A percentile compares a stretch with the other conserved stretches of the same genome.
phyloP scores from a whole-genome alignment of 257 asterid genomes.

The Petunia axillaris region DNA sequence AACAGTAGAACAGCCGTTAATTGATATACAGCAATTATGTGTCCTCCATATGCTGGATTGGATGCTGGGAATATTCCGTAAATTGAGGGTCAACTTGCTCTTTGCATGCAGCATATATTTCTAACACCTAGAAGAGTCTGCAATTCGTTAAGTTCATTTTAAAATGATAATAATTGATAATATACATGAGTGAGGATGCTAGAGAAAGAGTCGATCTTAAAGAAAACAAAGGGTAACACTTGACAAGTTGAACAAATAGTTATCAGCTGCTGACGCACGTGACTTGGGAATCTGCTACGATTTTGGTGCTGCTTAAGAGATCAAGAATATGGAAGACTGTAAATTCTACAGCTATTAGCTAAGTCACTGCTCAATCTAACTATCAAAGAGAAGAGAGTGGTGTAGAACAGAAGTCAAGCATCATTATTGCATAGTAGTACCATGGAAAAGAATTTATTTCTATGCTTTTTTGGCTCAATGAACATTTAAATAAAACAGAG shows the following conservation, averaged over 20 bases:
- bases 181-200: not conserved
- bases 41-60: not conserved
- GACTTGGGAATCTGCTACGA: not conserved
- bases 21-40: not conserved
- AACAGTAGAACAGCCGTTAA: not conserved
- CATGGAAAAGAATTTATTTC: not conserved
- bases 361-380: not conserved
- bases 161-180: not conserved
- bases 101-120: constrained; percentile 1
- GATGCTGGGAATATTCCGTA: not conserved
- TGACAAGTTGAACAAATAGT: not conserved
- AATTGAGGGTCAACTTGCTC: not conserved
- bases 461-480: not conserved
- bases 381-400: constrained; percentile 7
- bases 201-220: not conserved
- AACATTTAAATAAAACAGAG: not conserved
- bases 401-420: not conserved
- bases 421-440: not conserved
- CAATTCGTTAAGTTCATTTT: not conserved
- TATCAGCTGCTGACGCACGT: not conserved
- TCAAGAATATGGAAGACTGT: not conserved
- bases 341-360: not conserved
- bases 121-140: not conserved
- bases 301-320: not conserved
- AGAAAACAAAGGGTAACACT: not conserved